Evolutionary conservation across 2,329 filamentous ascomycete species (phyloP).

Genomic region (Arthrobotrys pseudoclavata): DNA sequence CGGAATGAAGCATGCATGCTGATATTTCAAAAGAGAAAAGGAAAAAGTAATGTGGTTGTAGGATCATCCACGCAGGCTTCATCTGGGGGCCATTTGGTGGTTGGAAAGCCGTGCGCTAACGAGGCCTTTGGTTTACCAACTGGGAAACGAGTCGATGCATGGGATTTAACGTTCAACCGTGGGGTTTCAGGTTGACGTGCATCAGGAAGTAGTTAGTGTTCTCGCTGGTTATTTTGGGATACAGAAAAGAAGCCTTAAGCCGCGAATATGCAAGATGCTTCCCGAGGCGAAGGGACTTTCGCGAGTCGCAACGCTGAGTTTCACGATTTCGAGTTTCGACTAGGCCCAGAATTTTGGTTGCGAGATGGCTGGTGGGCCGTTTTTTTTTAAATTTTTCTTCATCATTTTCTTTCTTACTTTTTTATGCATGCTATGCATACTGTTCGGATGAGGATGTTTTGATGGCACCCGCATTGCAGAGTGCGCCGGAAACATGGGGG

Average conservation of each 20-base stretch:
- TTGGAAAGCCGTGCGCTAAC: slow-evolving; percentile 41
- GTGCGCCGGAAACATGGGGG: slow-evolving; percentile 21
- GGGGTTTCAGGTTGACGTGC: slow-evolving; percentile 58
- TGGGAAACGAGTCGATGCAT: slow-evolving; percentile 21
- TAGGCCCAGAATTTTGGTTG: slow-evolving; percentile 14
- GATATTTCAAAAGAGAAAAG: neutral
- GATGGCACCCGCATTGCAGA: slow-evolving; percentile 23
- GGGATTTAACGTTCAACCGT: slow-evolving; percentile 13
- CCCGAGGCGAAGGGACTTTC: slow-evolving; percentile 35
- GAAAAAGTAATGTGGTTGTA: slow-evolving; percentile 10
- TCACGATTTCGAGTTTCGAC: slow-evolving; percentile 41
- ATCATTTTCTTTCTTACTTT: neutral
- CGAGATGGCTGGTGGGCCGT: slow-evolving; percentile 21
- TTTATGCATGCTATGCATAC: slow-evolving; percentile 10
- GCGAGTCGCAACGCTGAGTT: slow-evolving; percentile 45
- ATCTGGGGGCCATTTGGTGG: neutral
- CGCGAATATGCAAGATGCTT: slow-evolving; percentile 27
- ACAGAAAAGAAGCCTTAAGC: slow-evolving; percentile 23
- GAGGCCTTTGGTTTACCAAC: slow-evolving; percentile 5
- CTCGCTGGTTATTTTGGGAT: slow-evolving; percentile 56
- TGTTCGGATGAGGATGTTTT: slow-evolving; percentile 34
- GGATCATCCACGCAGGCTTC: neutral
- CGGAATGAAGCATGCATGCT: slow-evolving; percentile 7
- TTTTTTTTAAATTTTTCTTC: neutral
- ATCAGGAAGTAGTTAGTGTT: slow-evolving; percentile 36